A percentile compares a stretch with the other conserved stretches of the same genome.
These are phyloP conservation scores for Wickerhamomyces strasburgensis DNA, from an alignment of 805 yeast genomes.

Conservation along the genomic window DNA sequence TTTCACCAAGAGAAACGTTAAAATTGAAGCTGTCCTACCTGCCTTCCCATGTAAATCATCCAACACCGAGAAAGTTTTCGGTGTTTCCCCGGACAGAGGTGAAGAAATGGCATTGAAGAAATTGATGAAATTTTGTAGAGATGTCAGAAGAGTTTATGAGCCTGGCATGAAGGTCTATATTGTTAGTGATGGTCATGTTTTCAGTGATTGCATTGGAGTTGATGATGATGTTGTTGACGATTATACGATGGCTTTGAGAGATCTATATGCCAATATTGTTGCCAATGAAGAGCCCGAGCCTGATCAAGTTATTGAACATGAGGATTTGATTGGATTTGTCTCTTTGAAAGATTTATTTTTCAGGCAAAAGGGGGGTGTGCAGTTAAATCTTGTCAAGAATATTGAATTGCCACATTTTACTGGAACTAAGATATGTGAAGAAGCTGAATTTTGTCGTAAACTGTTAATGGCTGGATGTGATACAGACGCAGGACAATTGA, in stretches of 20 bases:
- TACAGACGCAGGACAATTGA: slow-evolving; percentile 56
- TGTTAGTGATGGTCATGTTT: slow-evolving; percentile 63
- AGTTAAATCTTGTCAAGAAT: slow-evolving; percentile 28
- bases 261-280: slow-evolving; percentile 34
- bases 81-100: slow-evolving; percentile 50
- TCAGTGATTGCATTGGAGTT: slow-evolving; percentile 60
- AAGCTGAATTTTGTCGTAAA: slow-evolving; percentile 35
- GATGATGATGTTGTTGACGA: slow-evolving; percentile 49
- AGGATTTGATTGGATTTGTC: slow-evolving; percentile 33
- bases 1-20: slow-evolving; percentile 43
- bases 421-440: slow-evolving; percentile 33
- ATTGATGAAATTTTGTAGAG: slow-evolving; percentile 29
- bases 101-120: slow-evolving; percentile 39
- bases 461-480: slow-evolving; percentile 41
- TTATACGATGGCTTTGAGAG: slow-evolving; percentile 41
- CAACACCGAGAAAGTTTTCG: slow-evolving; percentile 46
- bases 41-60: slow-evolving; percentile 65
- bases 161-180: slow-evolving; percentile 54
- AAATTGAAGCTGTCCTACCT: slow-evolving; percentile 53
- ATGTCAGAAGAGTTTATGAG: slow-evolving; percentile 37
- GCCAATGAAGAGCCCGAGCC: slow-evolving; percentile 23
- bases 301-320: slow-evolving; percentile 3
- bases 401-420: slow-evolving; percentile 32
- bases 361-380: slow-evolving; percentile 26
- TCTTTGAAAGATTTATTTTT: slow-evolving; percentile 38